A percentile compares a stretch with the other conserved stretches of the same genome.
Conservation (phyloP, 108 stramenopile species). For the Cylindrotheca fusiformis region DNA sequence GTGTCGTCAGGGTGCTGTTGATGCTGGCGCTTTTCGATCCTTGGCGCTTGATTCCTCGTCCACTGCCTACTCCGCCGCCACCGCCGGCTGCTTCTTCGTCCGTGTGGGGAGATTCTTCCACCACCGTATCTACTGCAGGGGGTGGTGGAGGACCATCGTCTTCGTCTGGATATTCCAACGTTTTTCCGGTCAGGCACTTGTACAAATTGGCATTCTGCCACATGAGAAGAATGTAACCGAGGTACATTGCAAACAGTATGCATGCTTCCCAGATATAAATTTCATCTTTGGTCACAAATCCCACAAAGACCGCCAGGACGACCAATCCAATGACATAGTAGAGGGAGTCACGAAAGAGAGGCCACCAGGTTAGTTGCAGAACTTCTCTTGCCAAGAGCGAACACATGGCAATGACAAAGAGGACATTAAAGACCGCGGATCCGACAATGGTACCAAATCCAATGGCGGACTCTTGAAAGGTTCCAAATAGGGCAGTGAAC, state of each 20-base stretch:
- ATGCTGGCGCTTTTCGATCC: slow-evolving; percentile 20
- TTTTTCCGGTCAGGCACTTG: slow-evolving; percentile 51
- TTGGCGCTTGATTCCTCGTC: slow-evolving; percentile 13
- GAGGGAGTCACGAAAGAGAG: slow-evolving; percentile 68
- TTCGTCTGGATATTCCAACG: slow-evolving; percentile 33
- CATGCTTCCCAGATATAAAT: slow-evolving; percentile 74
- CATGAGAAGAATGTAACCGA: slow-evolving; percentile 80
- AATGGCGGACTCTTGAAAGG: slow-evolving; percentile 63
- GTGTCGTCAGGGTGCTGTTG: slow-evolving; percentile 10
- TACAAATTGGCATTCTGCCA: slow-evolving; percentile 58
- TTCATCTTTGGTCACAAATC: slow-evolving; percentile 32
- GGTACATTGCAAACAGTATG: slow-evolving; percentile 72
- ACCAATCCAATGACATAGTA: slow-evolving; percentile 65
- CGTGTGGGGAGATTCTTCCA: slow-evolving; percentile 2
- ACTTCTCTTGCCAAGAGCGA: slow-evolving; percentile 65
- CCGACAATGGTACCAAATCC: slow-evolving; percentile 91
- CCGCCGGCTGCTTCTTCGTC: slow-evolving; percentile 7
- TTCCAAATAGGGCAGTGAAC: slow-evolving; percentile 75
- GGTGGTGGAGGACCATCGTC: neutral
- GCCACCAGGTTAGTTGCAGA: slow-evolving; percentile 80
- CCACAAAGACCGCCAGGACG: slow-evolving; percentile 55
- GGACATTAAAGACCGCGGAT: slow-evolving; percentile 81
- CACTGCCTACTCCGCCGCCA: slow-evolving; percentile 1
- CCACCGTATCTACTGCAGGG: slow-evolving; percentile 10
- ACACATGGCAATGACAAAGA: slow-evolving; percentile 83